Evolutionary conservation across 352 stramenopile species (phyloP), one percentile per base, ranked within the genome.

Genomic region (Phytopythium helicoides): DNA sequence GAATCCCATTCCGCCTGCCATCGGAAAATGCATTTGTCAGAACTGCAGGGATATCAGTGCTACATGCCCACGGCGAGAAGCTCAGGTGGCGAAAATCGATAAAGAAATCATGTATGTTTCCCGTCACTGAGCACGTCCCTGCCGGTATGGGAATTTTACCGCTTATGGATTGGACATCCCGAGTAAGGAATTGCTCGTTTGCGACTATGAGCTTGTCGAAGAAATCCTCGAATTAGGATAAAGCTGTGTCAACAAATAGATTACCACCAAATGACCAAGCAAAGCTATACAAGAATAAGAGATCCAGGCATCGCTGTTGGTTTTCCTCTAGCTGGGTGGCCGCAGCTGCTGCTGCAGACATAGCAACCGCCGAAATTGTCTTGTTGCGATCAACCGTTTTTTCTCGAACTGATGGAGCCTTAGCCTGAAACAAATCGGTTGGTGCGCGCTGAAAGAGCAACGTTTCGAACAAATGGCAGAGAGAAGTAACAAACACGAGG

Each of bases 261-360:
- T 89, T 89, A 3, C 76, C 80, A 26, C 81, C 81, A 26, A 92
- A 89, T 4, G 79, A 65, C 81, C 81, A 92, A 6, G 77, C 53
- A 52, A 87, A 87, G 47, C 74, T 85, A 56, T 85, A 89, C 26
- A 92, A 36, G 48, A 92, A 88, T 3, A 81, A 55, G 16, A 88
- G 47, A 34, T 92, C 81, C 23, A 90, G 48, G 34, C 67, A 86
- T 15, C 81, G 64, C 25, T 72, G 57, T 23, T 80, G 74, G 23
- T 86, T 63, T 8, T 68, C 56, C 52, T 88, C 79, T 7, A 75
- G 39, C 10, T 66, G 64, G 4, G 59, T 54, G 9, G 62, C 46
- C 3, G 66, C 54, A 15, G 61, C 47, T 19, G 44, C 23, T 11
- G 66, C 58, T 16, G 61, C 66, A 1, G 52, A 35, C 22, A 53